These are phyloP conservation scores for Cladophialophora chaetospira DNA, from an alignment of 2,329 filamentous ascomycete genomes.

Conservation along the genomic window DNA sequence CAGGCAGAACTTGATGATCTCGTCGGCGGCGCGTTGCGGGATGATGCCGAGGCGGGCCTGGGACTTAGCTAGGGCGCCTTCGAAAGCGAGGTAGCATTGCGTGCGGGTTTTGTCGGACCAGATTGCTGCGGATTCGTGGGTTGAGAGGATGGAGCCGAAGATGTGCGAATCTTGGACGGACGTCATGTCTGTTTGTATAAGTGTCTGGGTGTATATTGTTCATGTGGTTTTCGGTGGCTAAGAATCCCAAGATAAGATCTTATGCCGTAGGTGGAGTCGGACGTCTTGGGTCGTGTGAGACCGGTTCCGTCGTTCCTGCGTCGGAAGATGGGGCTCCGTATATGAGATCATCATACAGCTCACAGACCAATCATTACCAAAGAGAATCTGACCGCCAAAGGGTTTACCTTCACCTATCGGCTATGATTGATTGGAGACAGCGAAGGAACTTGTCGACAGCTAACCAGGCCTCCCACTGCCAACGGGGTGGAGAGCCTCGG, in stretches of 20 bases:
- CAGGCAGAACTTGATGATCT: constrained; percentile 30
- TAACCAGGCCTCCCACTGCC: neutral
- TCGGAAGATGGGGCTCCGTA: no score
- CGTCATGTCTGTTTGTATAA: constrained; percentile 17
- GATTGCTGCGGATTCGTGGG: constrained; percentile 29
- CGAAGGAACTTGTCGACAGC: neutral
- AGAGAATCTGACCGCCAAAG: no score
- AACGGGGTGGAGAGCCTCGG: neutral
- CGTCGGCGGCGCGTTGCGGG: constrained; percentile 29
- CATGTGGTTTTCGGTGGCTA: no score
- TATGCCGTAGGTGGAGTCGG: no score
- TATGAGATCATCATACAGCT: no score
- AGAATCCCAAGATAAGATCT: no score
- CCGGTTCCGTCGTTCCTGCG: no score
- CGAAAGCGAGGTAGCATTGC: constrained; percentile 31
- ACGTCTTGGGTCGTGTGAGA: no score
- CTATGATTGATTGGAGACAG: no score
- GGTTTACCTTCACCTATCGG: no score
- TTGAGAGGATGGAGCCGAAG: constrained; percentile 33
- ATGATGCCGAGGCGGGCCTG: constrained; percentile 32
- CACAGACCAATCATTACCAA: no score
- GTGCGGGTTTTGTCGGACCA: constrained; percentile 32
- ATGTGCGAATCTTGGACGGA: constrained; percentile 33
- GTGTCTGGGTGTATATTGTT: neutral
- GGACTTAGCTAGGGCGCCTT: constrained; percentile 30